These are phyloP conservation scores for Schwanniomyces sp. DNA, from an alignment of 805 yeast species.

Conservation along the genomic window DNA sequence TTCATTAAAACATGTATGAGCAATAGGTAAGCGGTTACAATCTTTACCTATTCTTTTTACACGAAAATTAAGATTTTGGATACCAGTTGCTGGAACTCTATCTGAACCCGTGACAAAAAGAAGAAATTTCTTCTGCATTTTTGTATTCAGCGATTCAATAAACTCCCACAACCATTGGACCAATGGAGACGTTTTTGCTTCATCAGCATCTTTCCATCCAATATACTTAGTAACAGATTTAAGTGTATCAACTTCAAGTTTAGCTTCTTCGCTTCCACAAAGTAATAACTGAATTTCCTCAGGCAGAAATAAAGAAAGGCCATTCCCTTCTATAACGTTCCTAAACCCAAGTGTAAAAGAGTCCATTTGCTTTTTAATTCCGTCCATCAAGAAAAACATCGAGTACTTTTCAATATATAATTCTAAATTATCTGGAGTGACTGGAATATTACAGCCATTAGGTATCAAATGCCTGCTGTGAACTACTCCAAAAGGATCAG, in stretches of 20 bases:
- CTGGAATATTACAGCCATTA: conserved; percentile 56
- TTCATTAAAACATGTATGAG: conserved; percentile 96
- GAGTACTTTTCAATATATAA: conserved; percentile 65
- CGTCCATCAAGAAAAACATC: conserved; percentile 56
- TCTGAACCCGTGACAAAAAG: conserved; percentile 89
- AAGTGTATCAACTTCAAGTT: conserved; percentile 64
- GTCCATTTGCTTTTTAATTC: conserved; percentile 51
- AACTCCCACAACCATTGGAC: conserved; percentile 89
- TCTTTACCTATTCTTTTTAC: conserved; percentile 50
- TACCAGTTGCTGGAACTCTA: conserved; percentile 89
- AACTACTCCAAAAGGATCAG: conserved; percentile 45
- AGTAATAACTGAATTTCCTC: conserved; percentile 77
- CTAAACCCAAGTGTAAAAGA: conserved; percentile 72
- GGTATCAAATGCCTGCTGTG: conserved; percentile 52
- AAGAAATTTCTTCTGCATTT: conserved; percentile 61
- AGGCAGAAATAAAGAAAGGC: conserved; percentile 74
- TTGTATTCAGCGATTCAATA: conserved; percentile 44
- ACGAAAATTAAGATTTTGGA: conserved; percentile 70
- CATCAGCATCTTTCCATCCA: conserved; percentile 54
- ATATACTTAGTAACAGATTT: conserved; percentile 71
- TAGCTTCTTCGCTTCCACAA: conserved; percentile 71
- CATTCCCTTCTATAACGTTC: conserved; percentile 76
- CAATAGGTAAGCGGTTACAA: conserved; percentile 64
- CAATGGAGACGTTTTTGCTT: conserved; percentile 37
- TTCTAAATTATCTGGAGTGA: conserved; percentile 57